phyloP scores from a whole-genome alignment of 495 filamentous ascomycete species.

The Tuber magnatum region DNA sequence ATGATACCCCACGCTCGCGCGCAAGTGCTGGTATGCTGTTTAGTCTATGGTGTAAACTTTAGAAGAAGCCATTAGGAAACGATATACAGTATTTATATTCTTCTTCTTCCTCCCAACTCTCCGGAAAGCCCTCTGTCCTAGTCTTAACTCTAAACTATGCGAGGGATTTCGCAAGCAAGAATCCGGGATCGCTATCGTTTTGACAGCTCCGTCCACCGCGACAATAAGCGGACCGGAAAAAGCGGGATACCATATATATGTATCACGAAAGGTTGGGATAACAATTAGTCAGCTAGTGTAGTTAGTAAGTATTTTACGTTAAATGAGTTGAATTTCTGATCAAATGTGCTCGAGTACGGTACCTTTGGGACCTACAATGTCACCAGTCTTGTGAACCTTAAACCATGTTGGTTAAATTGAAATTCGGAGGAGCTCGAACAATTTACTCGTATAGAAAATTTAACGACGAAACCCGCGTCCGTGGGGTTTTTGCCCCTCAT shows the following conservation, averaged over 20 bases:
- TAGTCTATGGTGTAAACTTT: background rate
- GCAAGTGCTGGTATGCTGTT: background rate
- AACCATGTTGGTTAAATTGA: no score
- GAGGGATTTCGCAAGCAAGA: background rate
- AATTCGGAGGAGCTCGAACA: no score
- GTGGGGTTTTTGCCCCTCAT: no score
- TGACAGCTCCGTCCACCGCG: background rate
- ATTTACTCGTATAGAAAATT: no score
- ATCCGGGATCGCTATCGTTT: background rate
- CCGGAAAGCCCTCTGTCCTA: background rate
- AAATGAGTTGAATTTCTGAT: no score
- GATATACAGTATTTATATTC: background rate
- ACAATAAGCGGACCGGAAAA: background rate
- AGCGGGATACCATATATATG: background rate
- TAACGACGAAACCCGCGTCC: no score
- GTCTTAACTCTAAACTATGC: background rate
- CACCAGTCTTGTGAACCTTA: no score
- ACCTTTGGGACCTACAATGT: no score
- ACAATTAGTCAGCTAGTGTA: background rate
- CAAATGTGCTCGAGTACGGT: no score
- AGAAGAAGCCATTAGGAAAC: background rate
- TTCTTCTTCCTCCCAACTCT: background rate
- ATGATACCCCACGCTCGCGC: background rate
- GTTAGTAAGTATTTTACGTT: background rate
- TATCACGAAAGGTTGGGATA: background rate